Evolutionary conservation across 345 rosid species (phyloP).

Genomic region (Hypericum perforatum): DNA sequence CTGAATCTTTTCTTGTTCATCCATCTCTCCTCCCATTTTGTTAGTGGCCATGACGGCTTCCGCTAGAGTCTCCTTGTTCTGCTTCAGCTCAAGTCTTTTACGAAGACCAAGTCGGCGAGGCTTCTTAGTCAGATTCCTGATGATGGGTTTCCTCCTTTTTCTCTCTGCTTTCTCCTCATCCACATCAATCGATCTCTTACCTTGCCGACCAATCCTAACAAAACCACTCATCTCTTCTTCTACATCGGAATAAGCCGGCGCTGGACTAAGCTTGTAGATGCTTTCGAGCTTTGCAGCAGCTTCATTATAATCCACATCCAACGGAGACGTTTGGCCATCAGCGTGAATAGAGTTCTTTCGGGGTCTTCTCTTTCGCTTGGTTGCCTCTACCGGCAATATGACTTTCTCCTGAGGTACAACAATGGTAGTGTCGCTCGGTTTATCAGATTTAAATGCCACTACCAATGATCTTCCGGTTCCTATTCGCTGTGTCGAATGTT

Average conservation of each 20-base stretch:
- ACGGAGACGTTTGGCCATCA: constrained; percentile 24
- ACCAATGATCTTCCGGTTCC: constrained; percentile 38
- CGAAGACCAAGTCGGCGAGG: constrained; percentile 60
- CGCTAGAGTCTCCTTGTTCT: constrained; percentile 30
- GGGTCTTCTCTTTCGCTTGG: constrained; percentile 32
- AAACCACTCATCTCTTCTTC: constrained; percentile 23
- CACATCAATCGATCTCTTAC: constrained; percentile 36
- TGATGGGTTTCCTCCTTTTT: constrained; percentile 19
- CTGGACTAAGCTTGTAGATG: constrained; percentile 69
- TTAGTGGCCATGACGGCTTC: constrained; percentile 10
- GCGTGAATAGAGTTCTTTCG: constrained; percentile 30
- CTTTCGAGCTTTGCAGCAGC: constrained; percentile 86
- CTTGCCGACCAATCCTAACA: constrained; percentile 20
- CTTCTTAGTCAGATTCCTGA: constrained; percentile 41
- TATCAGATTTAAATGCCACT: constrained; percentile 65
- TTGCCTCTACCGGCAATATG: constrained; percentile 35
- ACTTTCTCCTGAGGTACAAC: constrained; percentile 36
- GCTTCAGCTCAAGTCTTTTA: constrained; percentile 48
- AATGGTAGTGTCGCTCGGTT: constrained; percentile 36
- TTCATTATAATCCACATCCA: constrained; percentile 70
- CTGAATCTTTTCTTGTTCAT: constrained; percentile 57
- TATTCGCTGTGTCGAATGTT: constrained; percentile 30
- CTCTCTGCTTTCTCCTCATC: constrained; percentile 22
- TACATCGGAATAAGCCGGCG: constrained; percentile 23
- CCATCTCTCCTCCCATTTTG: constrained; percentile 18